phyloP scores from a whole-genome alignment of 1,284 basidiomycete species.

The Ganoderma sp. region DNA sequence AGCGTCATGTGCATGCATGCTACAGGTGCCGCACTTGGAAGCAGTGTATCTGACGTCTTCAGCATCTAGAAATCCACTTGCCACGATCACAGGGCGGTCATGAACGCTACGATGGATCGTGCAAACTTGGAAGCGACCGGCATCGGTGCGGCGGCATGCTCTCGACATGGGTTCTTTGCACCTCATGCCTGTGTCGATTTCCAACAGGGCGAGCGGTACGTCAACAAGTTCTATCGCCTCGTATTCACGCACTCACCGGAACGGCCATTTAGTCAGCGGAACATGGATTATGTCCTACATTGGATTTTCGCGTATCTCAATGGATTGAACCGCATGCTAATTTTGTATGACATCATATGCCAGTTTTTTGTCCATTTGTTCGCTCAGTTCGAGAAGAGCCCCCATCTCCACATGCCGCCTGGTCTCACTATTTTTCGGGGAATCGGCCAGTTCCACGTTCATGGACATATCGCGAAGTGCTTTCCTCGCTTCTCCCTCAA shows the following conservation, averaged over 20 bases:
- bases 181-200: no score
- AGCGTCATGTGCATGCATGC: no score
- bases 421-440: background rate
- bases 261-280: background rate
- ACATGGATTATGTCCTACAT: background rate
- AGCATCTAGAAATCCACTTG: background rate
- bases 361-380: background rate
- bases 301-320: background rate
- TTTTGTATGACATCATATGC: background rate
- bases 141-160: no score
- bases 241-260: background rate
- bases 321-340: background rate
- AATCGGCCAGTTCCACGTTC: constrained; percentile 30
- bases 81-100: no score
- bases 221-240: no score
- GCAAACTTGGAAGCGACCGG: no score
- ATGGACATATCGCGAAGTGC: constrained; percentile 27
- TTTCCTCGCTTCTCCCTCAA: constrained; percentile 28
- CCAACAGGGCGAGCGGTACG: constrained; percentile 29
- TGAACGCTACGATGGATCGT: no score
- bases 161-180: no score
- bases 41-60: no score
- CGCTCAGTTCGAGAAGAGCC: background rate
- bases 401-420: background rate
- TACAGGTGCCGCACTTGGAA: no score